A percentile compares a stretch with the other conserved stretches of the same genome.
Evolutionary conservation across 2,329 filamentous ascomycete genomes (phyloP).

Genomic region (Sporothrix pallida): DNA sequence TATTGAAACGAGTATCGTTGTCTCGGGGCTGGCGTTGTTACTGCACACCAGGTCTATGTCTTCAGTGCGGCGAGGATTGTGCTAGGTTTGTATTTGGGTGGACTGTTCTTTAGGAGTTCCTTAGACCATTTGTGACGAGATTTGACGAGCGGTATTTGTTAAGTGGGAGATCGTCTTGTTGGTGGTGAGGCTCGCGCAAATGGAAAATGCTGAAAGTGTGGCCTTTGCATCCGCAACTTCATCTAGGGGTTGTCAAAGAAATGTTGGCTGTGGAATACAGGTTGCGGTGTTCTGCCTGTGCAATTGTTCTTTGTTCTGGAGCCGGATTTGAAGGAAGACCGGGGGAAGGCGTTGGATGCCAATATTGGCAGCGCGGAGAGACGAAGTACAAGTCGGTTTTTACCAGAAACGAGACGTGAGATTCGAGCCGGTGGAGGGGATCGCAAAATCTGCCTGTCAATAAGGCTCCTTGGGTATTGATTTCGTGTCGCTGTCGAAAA

Average conservation of each 20-base stretch:
- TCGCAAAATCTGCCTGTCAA: background rate
- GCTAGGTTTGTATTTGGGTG: background rate
- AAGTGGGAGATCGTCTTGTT: too few species aligned
- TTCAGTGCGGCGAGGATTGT: slow-evolving; percentile 3
- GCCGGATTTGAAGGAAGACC: background rate
- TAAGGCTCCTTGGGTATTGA: background rate
- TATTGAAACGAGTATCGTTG: background rate
- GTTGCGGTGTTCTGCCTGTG: background rate
- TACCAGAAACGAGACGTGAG: background rate
- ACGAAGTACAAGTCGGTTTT: too few species aligned
- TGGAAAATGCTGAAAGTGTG: background rate
- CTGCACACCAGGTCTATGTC: background rate
- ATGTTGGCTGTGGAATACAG: background rate
- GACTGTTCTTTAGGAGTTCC: background rate
- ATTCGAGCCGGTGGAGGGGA: background rate
- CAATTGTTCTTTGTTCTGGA: background rate
- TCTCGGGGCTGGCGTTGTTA: background rate
- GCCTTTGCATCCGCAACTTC: background rate
- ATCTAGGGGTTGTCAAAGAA: background rate
- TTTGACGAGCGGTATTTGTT: background rate
- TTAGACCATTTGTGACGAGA: slow-evolving; percentile 24
- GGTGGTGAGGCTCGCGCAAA: background rate
- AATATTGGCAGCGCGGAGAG: background rate
- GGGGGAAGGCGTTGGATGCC: background rate
- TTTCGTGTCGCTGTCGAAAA: background rate